A percentile compares a stretch with the other conserved stretches of the same genome.
phyloP scores from a whole-genome alignment of 2,329 filamentous ascomycete genomes.

The Phaeomoniella chlamydospora region DNA sequence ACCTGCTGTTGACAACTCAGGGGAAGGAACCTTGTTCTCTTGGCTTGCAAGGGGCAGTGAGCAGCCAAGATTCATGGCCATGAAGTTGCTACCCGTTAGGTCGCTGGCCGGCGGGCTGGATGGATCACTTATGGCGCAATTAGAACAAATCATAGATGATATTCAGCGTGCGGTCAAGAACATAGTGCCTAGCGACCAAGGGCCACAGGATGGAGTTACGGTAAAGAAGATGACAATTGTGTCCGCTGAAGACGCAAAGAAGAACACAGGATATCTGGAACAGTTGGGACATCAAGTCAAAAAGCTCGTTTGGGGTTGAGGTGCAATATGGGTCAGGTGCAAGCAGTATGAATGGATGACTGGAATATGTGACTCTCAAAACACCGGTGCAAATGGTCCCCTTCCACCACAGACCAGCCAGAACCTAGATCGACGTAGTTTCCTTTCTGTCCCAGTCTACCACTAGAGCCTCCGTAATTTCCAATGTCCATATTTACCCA shows the following conservation, averaged over 20 bases:
- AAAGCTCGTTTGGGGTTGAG: conserved; percentile 72
- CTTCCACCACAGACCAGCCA: too few species aligned
- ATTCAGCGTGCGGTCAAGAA: conserved; percentile 53
- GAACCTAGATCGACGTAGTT: too few species aligned
- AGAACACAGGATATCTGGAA: conserved; percentile 73
- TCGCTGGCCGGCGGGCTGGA: conserved; percentile 1
- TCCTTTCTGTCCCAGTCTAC: too few species aligned
- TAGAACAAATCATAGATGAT: conserved; percentile 56
- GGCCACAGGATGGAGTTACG: conserved; percentile 9
- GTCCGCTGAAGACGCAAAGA: conserved; percentile 68
- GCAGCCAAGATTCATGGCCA: conserved; percentile 22
- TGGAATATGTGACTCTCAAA: too few species aligned
- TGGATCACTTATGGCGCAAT: conserved; percentile 26
- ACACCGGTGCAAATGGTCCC: too few species aligned
- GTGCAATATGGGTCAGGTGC: too few species aligned
- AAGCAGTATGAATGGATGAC: too few species aligned
- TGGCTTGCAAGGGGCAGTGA: background rate
- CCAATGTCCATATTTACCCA: too few species aligned
- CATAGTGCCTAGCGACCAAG: conserved; percentile 17
- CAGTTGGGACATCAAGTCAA: conserved; percentile 81
- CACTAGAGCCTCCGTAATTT: too few species aligned
- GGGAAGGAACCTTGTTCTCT: background rate
- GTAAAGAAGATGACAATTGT: conserved; percentile 48
- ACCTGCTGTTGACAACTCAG: background rate
- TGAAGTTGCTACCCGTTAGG: conserved; percentile 22